phyloP scores from a whole-genome alignment of 164 flowering plant genomes.

The Vitis riparia region DNA sequence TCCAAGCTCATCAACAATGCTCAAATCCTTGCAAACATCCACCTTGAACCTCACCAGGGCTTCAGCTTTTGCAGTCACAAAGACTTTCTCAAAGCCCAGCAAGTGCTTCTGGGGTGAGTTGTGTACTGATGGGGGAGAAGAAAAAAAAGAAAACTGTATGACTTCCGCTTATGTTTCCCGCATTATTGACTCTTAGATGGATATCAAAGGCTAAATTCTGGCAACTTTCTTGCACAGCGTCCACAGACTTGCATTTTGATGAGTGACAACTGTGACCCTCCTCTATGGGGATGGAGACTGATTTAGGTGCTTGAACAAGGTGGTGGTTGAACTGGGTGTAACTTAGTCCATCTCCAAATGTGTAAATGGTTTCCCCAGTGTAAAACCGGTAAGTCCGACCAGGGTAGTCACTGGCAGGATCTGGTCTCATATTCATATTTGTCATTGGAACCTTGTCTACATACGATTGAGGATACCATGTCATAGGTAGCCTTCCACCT shows the following conservation, averaged over 20 bases:
- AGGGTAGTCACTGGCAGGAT: slow-evolving; percentile 79
- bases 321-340: slow-evolving; percentile 58
- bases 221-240: slow-evolving; percentile 44
- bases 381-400: slow-evolving; percentile 92
- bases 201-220: slow-evolving; percentile 52
- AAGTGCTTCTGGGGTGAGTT: slow-evolving; percentile 80
- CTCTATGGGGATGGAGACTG: slow-evolving; percentile 58
- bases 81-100: slow-evolving; percentile 79
- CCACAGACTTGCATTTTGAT: slow-evolving; percentile 60
- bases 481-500: slow-evolving; percentile 97
- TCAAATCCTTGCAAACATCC: slow-evolving; percentile 89
- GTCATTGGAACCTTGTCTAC: slow-evolving; percentile 91
- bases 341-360: slow-evolving; percentile 90
- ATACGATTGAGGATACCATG: slow-evolving; percentile 93
- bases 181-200: slow-evolving; percentile 65
- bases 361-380: slow-evolving; percentile 67
- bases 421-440: slow-evolving; percentile 95
- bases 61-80: slow-evolving; percentile 37
- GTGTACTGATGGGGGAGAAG: slow-evolving; percentile 68
- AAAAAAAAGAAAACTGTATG: slow-evolving; percentile 79
- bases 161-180: slow-evolving; percentile 53
- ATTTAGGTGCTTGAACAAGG: slow-evolving; percentile 62
- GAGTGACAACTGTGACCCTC: slow-evolving; percentile 64
- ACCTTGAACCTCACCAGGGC: slow-evolving; percentile 59
- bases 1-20: slow-evolving; percentile 82